Conservation (phyloP, 1,284 basidiomycete species). For the Schizopora paradoxa region DNA sequence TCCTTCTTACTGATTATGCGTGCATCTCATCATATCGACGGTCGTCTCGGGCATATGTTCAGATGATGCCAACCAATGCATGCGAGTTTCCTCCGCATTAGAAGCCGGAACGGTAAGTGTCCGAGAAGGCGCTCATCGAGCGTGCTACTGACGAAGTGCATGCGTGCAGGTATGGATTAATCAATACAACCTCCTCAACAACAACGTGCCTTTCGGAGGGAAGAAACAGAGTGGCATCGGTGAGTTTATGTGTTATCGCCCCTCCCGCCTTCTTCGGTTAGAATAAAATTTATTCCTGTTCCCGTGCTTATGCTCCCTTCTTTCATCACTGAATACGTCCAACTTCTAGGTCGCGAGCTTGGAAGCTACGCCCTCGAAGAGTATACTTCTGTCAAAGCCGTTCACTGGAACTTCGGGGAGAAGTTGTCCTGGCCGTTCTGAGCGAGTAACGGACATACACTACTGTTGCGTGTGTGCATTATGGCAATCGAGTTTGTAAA, state of each 20-base stretch:
- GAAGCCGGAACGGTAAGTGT: conserved; percentile 77
- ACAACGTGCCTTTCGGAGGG: conserved; percentile 90
- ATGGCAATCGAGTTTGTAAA: too few species aligned
- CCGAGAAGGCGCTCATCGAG: background rate
- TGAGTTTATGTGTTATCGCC: conserved; percentile 19
- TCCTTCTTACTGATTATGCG: conserved; percentile 8
- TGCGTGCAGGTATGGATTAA: conserved; percentile 76
- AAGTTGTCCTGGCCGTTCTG: conserved; percentile 73
- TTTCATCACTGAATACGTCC: conserved; percentile 3
- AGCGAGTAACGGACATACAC: too few species aligned
- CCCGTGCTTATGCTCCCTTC: conserved; percentile 16
- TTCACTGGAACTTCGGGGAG: conserved; percentile 86
- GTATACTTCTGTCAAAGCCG: conserved; percentile 81
- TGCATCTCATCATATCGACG: background rate
- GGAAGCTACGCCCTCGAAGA: conserved; percentile 84
- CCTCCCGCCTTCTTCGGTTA: background rate
- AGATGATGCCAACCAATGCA: conserved; percentile 85
- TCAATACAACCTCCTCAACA: conserved; percentile 76
- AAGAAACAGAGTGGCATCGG: conserved; percentile 81
- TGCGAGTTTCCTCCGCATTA: conserved; percentile 75
- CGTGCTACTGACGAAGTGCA: background rate
- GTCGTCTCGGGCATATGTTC: conserved; percentile 8
- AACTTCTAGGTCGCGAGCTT: conserved; percentile 72
- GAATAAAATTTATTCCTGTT: conserved; percentile 10
- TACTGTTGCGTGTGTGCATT: too few species aligned